These are phyloP conservation scores for Corylus americana DNA, from an alignment of 306 rosid genomes.

Conservation along the genomic window DNA sequence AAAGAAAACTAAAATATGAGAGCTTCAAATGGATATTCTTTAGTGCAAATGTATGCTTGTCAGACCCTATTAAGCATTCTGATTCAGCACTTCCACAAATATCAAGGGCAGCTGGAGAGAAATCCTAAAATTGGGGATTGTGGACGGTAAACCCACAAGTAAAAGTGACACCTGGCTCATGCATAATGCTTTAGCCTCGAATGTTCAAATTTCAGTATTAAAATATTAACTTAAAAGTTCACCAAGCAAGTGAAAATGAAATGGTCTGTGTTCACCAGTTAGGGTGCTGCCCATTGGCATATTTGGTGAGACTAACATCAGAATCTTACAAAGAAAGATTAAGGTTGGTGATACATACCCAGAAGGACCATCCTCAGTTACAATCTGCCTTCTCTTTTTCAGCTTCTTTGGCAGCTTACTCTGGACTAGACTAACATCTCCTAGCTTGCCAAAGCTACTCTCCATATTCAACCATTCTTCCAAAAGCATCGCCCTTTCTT, in stretches of 20 bases:
- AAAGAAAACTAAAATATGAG: background rate
- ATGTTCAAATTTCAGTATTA: background rate
- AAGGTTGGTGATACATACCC: slow-evolving; percentile 52
- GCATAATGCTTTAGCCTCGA: background rate
- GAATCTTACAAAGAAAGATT: background rate
- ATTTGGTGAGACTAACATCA: background rate
- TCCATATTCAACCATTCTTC: slow-evolving; percentile 94
- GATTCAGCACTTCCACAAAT: background rate
- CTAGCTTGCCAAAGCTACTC: slow-evolving; percentile 64
- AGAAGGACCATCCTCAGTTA: slow-evolving; percentile 74
- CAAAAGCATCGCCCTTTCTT: slow-evolving; percentile 89
- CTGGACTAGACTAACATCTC: slow-evolving; percentile 77
- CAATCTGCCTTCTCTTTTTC: slow-evolving; percentile 76
- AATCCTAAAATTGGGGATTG: background rate
- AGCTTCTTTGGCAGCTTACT: slow-evolving; percentile 90
- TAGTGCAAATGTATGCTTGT: background rate
- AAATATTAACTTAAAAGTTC: background rate
- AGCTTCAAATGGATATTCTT: background rate
- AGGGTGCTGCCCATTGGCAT: no score
- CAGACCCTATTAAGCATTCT: background rate
- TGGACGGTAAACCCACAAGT: background rate
- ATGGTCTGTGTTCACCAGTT: background rate
- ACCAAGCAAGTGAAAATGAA: background rate
- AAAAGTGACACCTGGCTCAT: background rate
- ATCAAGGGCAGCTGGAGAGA: background rate